A percentile compares a stretch with the other conserved stretches of the same genome.
These are phyloP conservation scores for Darksidea phi DNA, from an alignment of 495 filamentous ascomycete species.

Conservation along the genomic window DNA sequence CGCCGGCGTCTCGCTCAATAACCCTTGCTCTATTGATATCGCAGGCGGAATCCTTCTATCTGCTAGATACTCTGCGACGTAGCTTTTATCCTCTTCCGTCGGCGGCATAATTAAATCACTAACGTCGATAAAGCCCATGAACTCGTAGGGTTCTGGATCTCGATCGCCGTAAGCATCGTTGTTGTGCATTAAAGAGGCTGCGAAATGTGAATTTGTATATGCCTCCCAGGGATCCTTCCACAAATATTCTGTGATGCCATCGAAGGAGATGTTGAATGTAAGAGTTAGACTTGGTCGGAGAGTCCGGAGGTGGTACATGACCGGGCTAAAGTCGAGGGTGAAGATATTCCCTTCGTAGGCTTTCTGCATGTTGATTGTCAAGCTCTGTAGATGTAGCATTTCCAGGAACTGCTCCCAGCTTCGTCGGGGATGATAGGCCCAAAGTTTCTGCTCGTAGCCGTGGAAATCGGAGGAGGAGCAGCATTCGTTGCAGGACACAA, in stretches of 20 bases:
- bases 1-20: constrained; percentile 1
- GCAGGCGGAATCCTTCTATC: neutral
- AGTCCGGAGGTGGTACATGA: constrained; percentile 8
- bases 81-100: constrained; percentile 9
- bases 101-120: constrained; percentile 4
- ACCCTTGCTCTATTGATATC: neutral
- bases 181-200: too few relatives aligned
- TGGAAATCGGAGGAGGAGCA: neutral
- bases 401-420: constrained; percentile 3
- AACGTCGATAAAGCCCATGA: constrained; percentile 5
- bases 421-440: neutral
- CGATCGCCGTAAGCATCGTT: neutral
- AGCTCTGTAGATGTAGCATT: constrained; percentile 1
- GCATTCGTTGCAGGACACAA: neutral
- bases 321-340: constrained; percentile 4
- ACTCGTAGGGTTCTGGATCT: too few relatives aligned
- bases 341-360: neutral
- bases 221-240: constrained; percentile 7
- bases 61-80: constrained; percentile 6
- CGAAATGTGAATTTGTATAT: too few relatives aligned
- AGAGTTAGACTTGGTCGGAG: neutral
- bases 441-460: neutral
- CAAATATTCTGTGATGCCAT: neutral
- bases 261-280: constrained; percentile 15
- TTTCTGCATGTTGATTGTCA: constrained; percentile 14